Base-by-base conservation (phyloP, 495 filamentous ascomycete genomes). In the Penicillium odoratum region DNA sequence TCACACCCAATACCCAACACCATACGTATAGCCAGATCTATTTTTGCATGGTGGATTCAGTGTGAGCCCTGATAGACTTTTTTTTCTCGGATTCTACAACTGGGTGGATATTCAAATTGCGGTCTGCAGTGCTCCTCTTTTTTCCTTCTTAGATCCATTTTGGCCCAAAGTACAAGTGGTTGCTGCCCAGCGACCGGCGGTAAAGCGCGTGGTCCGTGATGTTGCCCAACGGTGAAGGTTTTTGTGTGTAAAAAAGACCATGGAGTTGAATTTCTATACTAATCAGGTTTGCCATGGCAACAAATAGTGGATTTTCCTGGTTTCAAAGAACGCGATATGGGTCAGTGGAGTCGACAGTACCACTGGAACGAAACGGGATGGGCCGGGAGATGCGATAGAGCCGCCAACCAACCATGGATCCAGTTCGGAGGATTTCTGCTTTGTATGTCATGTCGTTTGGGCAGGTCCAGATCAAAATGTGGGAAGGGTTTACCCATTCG, bases 141-240 rank as follows among this genome's bases (percentile, higher is more conserved):
- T 31, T 26, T 40, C 31, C n/a, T 48, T 46, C 58, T 42, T 31
- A 57, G 44, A 59, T 56, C 58, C 52, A 44, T 63, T 59, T 56
- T 63, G 28, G 51, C 59, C 61, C 53, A 65, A 63, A 62, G 15
- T 10, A 18, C 55, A 51, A 59, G 62, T 55, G 62, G 66, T 76
- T 72, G 73, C 70, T 76, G 73, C 73, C 73, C 73, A 74, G 72
- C 65, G 68, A 65, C 54, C 42, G 42, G 73, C 71, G 71, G 71
- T 72, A 72, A 74, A 72, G 68, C 72, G 60, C 55, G 56, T 67
- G 60, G 60, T 62, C 59, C 48, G 60, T 64, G 58, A 53, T 65
- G 64, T 71, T 66, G 71, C 73, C 73, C 68, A 71, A 75, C 71
- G 63, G 51, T 30, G 50, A 54, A 53, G 50, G 54, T 55, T 48